These are phyloP conservation scores for Metschnikowia lachancei DNA, from an alignment of 805 yeast genomes.

Conservation along the genomic window DNA sequence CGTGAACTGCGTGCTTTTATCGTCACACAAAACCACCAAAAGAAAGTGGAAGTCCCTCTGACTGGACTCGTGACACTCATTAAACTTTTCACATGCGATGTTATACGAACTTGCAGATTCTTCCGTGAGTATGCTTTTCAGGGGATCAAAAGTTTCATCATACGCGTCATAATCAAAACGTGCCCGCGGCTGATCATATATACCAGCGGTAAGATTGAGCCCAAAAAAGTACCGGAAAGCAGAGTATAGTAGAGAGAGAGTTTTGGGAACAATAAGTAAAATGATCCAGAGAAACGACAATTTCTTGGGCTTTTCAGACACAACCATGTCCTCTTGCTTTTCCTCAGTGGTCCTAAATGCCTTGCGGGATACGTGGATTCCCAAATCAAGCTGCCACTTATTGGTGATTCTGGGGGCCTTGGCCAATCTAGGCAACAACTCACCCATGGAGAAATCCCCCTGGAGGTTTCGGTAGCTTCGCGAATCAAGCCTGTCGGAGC, in stretches of 20 bases:
- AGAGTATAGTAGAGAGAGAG: conserved; percentile 44
- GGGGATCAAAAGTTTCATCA: conserved; percentile 19
- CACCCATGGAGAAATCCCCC: conserved; percentile 26
- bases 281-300: conserved; percentile 43
- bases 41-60: conserved; percentile 34
- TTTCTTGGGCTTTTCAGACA: conserved; percentile 12
- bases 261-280: conserved; percentile 54
- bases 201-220: conserved; percentile 6
- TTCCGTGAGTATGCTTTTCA: neutral
- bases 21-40: conserved; percentile 32
- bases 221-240: conserved; percentile 28
- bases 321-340: neutral
- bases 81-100: conserved; percentile 23
- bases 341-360: conserved; percentile 13
- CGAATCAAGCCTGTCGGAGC: conserved; percentile 15
- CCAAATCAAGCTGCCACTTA: conserved; percentile 45
- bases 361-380: conserved; percentile 33
- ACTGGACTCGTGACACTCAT: conserved; percentile 28
- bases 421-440: conserved; percentile 37
- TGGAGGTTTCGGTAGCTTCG: conserved; percentile 24
- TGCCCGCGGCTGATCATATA: conserved; percentile 23
- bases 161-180: conserved; percentile 29
- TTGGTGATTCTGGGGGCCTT: conserved; percentile 40
- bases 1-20: conserved; percentile 22
- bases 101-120: conserved; percentile 9